phyloP scores from a whole-genome alignment of 352 stramenopile genomes.

The Pythium coloratum region DNA sequence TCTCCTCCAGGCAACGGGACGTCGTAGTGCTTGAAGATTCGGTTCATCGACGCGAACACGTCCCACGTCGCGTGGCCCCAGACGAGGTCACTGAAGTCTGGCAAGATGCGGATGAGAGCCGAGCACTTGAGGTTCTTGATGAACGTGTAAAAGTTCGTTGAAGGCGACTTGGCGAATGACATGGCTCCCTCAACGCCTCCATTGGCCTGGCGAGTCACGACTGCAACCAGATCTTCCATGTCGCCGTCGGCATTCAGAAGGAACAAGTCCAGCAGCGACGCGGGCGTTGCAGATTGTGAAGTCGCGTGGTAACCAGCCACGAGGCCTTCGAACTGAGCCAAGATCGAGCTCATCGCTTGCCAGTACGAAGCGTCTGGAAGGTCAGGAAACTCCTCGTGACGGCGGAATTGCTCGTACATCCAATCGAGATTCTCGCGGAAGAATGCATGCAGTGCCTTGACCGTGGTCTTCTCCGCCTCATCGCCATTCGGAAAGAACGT shows the following conservation, averaged over 20 bases:
- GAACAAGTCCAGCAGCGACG: conserved; percentile 44
- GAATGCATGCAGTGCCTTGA: conserved; percentile 36
- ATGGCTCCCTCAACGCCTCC: neutral
- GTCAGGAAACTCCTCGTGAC: conserved; percentile 20
- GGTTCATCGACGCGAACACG: conserved; percentile 68
- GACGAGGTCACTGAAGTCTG: conserved; percentile 55
- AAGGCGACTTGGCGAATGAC: conserved; percentile 8
- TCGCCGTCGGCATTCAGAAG: conserved; percentile 61
- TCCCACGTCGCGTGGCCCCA: conserved; percentile 79
- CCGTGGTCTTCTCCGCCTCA: conserved; percentile 29
- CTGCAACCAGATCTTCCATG: conserved; percentile 50
- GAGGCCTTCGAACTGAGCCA: conserved; percentile 58
- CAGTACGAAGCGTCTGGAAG: conserved; percentile 38
- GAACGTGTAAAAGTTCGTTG: conserved; percentile 40
- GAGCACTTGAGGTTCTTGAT: conserved; percentile 70
- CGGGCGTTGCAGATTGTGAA: conserved; percentile 19
- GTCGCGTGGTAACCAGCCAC: conserved; percentile 41
- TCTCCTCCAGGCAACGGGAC: conserved; percentile 38
- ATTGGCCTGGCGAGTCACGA: conserved; percentile 22
- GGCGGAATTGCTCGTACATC: conserved; percentile 40
- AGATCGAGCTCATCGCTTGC: conserved; percentile 32
- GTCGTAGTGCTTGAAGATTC: conserved; percentile 84
- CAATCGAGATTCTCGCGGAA: conserved; percentile 46
- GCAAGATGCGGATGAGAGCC: conserved; percentile 65
- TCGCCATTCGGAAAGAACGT: conserved; percentile 50